These are phyloP conservation scores for Leccinum fuscescens DNA, from an alignment of 1,284 basidiomycete species.

Conservation along the genomic window DNA sequence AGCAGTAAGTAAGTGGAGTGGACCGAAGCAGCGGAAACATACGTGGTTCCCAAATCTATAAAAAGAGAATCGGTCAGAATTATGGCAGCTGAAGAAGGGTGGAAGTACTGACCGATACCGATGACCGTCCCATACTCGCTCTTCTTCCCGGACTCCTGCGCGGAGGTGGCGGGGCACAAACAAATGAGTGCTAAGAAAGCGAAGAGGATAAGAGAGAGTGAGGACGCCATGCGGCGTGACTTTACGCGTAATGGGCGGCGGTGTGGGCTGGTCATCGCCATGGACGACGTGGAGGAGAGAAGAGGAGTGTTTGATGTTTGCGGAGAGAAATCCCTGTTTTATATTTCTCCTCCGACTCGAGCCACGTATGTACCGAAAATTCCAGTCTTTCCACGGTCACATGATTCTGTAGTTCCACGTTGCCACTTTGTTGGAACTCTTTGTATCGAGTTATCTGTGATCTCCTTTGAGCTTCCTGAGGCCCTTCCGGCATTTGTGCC, in stretches of 20 bases:
- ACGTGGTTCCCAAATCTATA: constrained; percentile 80
- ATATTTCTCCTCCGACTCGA: constrained; percentile 16
- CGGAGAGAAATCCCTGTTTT: constrained; percentile 17
- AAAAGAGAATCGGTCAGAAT: constrained; percentile 19
- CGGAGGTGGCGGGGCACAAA: constrained; percentile 57
- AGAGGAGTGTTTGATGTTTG: constrained; percentile 1
- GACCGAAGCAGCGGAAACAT: constrained; percentile 27
- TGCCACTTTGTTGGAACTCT: not conserved
- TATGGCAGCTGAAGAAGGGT: not conserved
- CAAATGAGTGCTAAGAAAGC: constrained; percentile 63
- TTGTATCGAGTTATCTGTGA: no score
- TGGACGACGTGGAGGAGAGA: constrained; percentile 16
- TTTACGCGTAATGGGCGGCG: constrained; percentile 56
- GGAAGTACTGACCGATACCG: constrained; percentile 78
- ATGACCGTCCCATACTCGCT: constrained; percentile 89
- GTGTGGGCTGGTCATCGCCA: constrained; percentile 38
- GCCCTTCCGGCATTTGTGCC: no score
- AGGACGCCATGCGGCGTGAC: constrained; percentile 57
- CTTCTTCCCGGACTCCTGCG: constrained; percentile 50
- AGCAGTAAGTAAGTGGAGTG: constrained; percentile 21
- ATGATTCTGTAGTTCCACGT: constrained; percentile 8
- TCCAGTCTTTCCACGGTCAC: constrained; percentile 27
- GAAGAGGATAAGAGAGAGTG: constrained; percentile 63
- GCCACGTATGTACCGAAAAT: not conserved
- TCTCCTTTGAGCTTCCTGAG: no score